These are phyloP conservation scores for Venturia carpophila DNA, from an alignment of 2,329 filamentous ascomycete genomes.

Conservation along the genomic window DNA sequence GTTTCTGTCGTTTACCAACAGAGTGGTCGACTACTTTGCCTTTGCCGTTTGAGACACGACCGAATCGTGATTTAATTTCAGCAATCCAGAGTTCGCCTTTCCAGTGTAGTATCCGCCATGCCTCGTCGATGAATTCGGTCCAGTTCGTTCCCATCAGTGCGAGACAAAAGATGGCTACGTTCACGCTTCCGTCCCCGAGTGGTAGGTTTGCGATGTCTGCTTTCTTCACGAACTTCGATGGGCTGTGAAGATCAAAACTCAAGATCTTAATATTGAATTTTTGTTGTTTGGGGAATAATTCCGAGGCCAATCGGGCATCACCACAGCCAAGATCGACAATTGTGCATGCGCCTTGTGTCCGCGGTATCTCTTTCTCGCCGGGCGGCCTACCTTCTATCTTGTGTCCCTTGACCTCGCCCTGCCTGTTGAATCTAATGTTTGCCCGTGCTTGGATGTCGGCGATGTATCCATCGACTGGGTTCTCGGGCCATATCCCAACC, in stretches of 20 bases:
- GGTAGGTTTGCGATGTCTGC: constrained; percentile 86
- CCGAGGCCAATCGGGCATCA: constrained; percentile 71
- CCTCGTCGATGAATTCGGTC: constrained; percentile 93
- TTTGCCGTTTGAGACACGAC: constrained; percentile 36
- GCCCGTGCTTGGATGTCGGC: constrained; percentile 61
- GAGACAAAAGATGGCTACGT: constrained; percentile 89
- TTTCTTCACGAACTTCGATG: constrained; percentile 67
- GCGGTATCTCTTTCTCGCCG: constrained; percentile 43
- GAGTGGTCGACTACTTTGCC: constrained; percentile 51
- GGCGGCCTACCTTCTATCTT: constrained; percentile 22
- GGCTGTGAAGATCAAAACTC: constrained; percentile 80
- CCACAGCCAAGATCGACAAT: constrained; percentile 92
- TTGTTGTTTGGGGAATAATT: constrained; percentile 55
- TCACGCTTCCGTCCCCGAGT: constrained; percentile 63
- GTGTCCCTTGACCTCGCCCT: constrained; percentile 31
- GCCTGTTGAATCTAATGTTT: constrained; percentile 39
- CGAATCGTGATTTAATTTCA: constrained; percentile 93
- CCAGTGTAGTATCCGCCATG: constrained; percentile 82
- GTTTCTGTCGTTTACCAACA: constrained; percentile 58
- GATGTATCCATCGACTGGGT: constrained; percentile 87
- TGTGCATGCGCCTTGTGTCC: constrained; percentile 63
- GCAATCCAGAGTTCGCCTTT: constrained; percentile 96
- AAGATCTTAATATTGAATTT: constrained; percentile 66
- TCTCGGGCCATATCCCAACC: constrained; percentile 92
- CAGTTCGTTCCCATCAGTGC: constrained; percentile 99